Evolutionary conservation across 768 basidiomycete species (phyloP), one percentile per base, ranked within the genome.

Genomic region (Russula sp.): DNA sequence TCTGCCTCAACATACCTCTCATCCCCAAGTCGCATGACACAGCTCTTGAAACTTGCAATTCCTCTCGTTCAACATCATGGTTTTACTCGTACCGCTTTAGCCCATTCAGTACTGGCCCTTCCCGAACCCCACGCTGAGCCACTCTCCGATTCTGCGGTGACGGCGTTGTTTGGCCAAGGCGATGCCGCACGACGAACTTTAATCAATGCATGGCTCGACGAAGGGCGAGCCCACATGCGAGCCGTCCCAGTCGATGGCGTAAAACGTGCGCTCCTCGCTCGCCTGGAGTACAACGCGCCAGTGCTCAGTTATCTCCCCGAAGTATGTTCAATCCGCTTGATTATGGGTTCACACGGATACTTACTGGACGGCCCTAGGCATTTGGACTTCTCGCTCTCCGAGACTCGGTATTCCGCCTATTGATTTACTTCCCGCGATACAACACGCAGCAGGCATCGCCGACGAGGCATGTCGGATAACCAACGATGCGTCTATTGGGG

Each of bases 161-260:
- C 86, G 2, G 81, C 87, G 7, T 76, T 93, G 7, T 94, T 92
- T 74, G 91, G 91, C 9, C 69, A 71, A 16, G 91, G 87, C 26
- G 84, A 89, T 61, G 73, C 82, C 34, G 89, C 91, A 1, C 78
- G 86, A 16, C 79, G 80, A 59, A 82, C 81, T 5, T 78, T 94
- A 32, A 80, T 92, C 49, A 73, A 78, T n/a, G 87, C 86, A 0
- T 94, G 91, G 90, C 71, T 93, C 40, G 81, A 86, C 22, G 83
- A 86, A 63, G 90, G 87, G 1, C 71, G 85, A 16, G 68, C 69
- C 20, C 74, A 79, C 46, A 92, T 92, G 79, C 73, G 57, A 58
- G 50, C 69, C 42, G 61, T 64, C 11, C 57, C 66, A 3, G 46
- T 54, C 16, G 70, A 74, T 16, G 78, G 76, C 2, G 67, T 90